A percentile compares a stretch with the other conserved stretches of the same genome.
Evolutionary conservation across 768 basidiomycete genomes (phyloP).

Genomic region (Ramaria rubella): DNA sequence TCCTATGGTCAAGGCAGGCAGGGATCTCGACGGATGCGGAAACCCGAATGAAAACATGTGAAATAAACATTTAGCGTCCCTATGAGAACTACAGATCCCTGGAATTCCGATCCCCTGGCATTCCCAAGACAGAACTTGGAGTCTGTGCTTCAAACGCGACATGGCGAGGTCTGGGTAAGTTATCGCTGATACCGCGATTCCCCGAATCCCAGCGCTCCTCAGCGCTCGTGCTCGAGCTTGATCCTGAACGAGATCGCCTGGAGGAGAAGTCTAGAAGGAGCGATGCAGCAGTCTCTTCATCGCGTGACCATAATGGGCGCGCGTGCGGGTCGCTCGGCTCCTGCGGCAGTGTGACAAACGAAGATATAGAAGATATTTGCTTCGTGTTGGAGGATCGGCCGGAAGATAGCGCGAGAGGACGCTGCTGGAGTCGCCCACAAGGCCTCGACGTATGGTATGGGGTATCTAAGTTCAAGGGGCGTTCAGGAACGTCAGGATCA

Average conservation of each 20-base stretch:
- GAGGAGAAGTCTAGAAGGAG: slow-evolving; percentile 58
- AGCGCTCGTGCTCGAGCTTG: too few species aligned
- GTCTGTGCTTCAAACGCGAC: slow-evolving; percentile 20
- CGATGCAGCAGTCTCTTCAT: slow-evolving; percentile 66
- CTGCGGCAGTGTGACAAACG: neutral
- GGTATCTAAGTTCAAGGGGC: too few species aligned
- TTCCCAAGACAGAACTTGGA: slow-evolving; percentile 28
- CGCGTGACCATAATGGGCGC: slow-evolving; percentile 39
- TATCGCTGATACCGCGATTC: neutral
- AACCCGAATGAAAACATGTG: too few species aligned
- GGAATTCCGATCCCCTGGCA: slow-evolving; percentile 5
- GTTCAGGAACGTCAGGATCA: too few species aligned
- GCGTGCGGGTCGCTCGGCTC: neutral
- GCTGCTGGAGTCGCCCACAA: slow-evolving; percentile 20
- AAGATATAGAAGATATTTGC: too few species aligned
- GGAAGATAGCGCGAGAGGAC: slow-evolving; percentile 23
- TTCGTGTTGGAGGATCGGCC: too few species aligned
- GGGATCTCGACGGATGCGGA: too few species aligned
- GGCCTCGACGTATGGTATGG: slow-evolving; percentile 2
- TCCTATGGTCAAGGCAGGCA: too few species aligned
- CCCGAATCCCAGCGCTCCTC: neutral
- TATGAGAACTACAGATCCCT: neutral
- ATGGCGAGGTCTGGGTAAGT: too few species aligned
- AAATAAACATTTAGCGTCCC: too few species aligned
- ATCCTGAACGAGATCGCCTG: neutral